Percentiles rank a stretch among this genome's conserved stretches.
phyloP scores from a whole-genome alignment of 495 filamentous ascomycete genomes.

The Hyphodiscus hymeniophilus region DNA sequence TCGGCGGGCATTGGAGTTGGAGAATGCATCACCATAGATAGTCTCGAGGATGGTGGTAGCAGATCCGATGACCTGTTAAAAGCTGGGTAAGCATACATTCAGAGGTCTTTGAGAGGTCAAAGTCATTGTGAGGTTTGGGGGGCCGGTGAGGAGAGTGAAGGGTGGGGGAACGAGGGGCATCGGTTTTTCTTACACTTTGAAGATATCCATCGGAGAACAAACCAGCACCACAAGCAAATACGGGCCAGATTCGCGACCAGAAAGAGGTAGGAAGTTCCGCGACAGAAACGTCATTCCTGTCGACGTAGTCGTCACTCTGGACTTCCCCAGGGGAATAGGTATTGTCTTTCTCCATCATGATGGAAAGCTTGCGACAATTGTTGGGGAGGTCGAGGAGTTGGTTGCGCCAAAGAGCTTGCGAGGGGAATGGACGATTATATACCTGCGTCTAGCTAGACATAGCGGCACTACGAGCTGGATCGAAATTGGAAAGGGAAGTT shows the following conservation, averaged over 20 bases:
- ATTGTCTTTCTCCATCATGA: neutral
- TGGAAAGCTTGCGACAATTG: no score
- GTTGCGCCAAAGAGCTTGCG: no score
- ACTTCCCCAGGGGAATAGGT: neutral
- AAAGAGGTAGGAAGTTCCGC: conserved; percentile 7
- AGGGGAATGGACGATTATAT: no score
- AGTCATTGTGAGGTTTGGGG: no score
- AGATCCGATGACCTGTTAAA: conserved; percentile 64
- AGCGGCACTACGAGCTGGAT: no score
- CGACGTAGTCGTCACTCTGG: neutral
- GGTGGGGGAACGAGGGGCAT: no score
- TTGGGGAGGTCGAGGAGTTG: no score
- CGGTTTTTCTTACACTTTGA: no score
- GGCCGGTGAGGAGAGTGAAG: no score
- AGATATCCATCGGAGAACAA: conserved; percentile 89
- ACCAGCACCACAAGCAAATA: conserved; percentile 79
- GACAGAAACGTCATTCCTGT: conserved; percentile 5
- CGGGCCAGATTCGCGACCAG: conserved; percentile 27
- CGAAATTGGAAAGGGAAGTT: no score
- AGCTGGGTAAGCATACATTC: neutral
- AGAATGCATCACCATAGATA: conserved; percentile 59
- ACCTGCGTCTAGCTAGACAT: no score
- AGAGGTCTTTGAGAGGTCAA: no score
- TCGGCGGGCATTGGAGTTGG: conserved; percentile 51
- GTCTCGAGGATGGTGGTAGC: conserved; percentile 60